A percentile compares a stretch with the other conserved stretches of the same genome.
These are phyloP conservation scores for Cercophora samala DNA, from an alignment of 495 filamentous ascomycete genomes.

Conservation along the genomic window DNA sequence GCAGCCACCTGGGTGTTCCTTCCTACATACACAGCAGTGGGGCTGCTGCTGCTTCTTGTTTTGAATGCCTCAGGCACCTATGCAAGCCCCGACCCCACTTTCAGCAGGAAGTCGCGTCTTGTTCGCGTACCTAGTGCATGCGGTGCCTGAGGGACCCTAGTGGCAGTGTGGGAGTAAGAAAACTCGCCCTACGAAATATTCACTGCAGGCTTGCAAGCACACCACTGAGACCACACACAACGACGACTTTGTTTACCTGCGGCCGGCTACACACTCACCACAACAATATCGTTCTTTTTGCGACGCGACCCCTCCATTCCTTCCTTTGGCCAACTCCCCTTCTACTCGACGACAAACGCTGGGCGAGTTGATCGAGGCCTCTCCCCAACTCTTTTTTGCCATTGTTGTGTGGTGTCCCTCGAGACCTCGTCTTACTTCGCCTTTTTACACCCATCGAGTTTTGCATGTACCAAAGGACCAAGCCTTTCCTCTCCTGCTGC, in stretches of 20 bases:
- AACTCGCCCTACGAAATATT: neutral
- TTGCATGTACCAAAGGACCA: slow-evolving; percentile 11
- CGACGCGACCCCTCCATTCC: slow-evolving; percentile 15
- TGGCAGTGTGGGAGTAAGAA: too few species aligned
- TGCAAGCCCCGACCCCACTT: neutral
- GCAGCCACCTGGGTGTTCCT: neutral
- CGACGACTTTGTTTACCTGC: slow-evolving; percentile 6
- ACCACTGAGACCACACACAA: neutral
- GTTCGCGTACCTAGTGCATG: neutral
- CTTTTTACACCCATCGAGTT: neutral
- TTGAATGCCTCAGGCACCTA: neutral
- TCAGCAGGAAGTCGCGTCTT: neutral
- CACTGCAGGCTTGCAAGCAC: too few species aligned
- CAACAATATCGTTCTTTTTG: slow-evolving; percentile 8
- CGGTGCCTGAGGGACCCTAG: neutral
- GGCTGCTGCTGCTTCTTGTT: neutral
- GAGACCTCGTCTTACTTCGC: neutral
- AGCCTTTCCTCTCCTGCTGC: slow-evolving; percentile 12
- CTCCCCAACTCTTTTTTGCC: slow-evolving; percentile 6
- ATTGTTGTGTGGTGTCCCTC: slow-evolving; percentile 10
- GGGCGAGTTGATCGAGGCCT: slow-evolving; percentile 9
- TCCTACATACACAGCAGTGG: neutral
- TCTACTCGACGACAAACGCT: slow-evolving; percentile 8
- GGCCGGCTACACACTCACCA: neutral
- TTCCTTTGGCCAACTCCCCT: neutral